Percentiles rank a stretch among this genome's conserved stretches.
phyloP scores from a whole-genome alignment of 306 rosid species.

The Cucumis hystrix region DNA sequence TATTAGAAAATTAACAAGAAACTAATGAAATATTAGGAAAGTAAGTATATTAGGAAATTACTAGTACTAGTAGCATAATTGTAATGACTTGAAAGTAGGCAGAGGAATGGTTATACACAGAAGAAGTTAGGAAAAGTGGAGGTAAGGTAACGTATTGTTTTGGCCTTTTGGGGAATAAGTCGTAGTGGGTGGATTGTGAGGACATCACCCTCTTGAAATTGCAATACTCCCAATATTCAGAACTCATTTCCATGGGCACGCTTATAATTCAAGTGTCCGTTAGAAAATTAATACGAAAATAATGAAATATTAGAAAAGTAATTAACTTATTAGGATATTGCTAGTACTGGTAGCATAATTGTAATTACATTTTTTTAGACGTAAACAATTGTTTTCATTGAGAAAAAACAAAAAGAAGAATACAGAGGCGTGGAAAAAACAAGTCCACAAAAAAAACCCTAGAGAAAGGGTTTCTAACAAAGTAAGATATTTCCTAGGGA shows the following conservation, averaged over 20 bases:
- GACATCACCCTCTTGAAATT: neutral
- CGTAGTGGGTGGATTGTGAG: neutral
- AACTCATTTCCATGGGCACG: neutral
- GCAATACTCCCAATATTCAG: neutral
- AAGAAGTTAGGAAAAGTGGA: neutral
- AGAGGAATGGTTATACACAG: neutral
- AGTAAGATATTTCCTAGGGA: too few relatives aligned
- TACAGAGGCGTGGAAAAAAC: too few relatives aligned
- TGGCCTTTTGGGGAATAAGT: neutral
- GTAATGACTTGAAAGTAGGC: neutral
- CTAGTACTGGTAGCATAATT: neutral
- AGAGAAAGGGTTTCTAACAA: too few relatives aligned
- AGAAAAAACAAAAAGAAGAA: too few relatives aligned
- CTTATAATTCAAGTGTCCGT: neutral
- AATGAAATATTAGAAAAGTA: neutral
- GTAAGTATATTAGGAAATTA: neutral
- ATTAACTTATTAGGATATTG: neutral
- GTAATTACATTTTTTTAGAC: neutral
- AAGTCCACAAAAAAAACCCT: too few relatives aligned
- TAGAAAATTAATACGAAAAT: neutral
- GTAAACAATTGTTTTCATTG: too few relatives aligned
- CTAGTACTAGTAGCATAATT: neutral
- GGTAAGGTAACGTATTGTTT: neutral
- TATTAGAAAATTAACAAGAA: neutral
- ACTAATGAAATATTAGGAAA: neutral